Conservation (phyloP, 148 eudicot species). For the Talinum fruticosum region DNA sequence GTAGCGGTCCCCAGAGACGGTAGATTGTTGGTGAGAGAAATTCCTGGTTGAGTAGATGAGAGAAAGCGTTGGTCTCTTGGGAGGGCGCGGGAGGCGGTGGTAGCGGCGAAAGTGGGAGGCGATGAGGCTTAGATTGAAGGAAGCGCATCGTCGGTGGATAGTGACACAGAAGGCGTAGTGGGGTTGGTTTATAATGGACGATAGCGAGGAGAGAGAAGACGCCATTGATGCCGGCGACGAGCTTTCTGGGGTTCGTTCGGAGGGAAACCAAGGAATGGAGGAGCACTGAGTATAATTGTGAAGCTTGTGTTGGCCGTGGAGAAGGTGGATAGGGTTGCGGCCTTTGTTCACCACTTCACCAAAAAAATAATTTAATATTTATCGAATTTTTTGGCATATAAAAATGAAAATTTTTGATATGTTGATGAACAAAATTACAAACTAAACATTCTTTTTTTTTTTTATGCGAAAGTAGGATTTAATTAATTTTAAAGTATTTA, state of each 20-base stretch:
- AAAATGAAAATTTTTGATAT: no score
- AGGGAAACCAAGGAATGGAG: not conserved
- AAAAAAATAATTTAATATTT: no score
- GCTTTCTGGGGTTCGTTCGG: not conserved
- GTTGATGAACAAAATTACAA: no score
- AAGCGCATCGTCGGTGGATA: constrained; percentile 25
- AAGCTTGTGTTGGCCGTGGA: not conserved
- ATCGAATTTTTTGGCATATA: no score
- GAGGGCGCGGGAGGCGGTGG: constrained; percentile 25
- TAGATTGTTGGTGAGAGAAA: constrained; percentile 35
- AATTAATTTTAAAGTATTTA: no score
- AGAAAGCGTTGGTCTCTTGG: constrained; percentile 11
- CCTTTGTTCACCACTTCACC: no score
- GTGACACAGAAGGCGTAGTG: constrained; percentile 32
- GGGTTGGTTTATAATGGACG: constrained; percentile 39
- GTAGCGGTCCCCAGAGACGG: not conserved
- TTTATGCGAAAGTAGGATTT: no score
- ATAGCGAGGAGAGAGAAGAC: constrained; percentile 31
- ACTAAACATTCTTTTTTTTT: no score
- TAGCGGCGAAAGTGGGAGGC: constrained; percentile 28
- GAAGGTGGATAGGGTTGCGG: constrained; percentile 4
- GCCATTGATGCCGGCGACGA: constrained; percentile 28
- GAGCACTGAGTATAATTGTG: no score
- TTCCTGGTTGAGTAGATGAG: constrained; percentile 36
- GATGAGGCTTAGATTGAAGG: constrained; percentile 20